A percentile compares a stretch with the other conserved stretches of the same genome.
Conservation (phyloP, 495 filamentous ascomycete species). For the Penicillium simplicissimum region DNA sequence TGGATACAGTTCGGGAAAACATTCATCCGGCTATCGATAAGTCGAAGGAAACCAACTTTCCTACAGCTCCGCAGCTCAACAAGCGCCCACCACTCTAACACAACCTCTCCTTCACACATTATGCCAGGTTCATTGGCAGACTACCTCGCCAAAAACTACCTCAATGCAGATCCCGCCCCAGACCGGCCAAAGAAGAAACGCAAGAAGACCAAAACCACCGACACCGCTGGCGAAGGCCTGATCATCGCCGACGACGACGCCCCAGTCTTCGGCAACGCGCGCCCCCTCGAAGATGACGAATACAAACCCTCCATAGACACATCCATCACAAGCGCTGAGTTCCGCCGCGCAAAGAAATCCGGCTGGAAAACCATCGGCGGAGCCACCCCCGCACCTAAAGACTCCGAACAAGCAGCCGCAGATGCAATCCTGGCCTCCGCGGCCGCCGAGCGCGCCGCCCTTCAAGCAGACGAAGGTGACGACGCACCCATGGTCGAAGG, state of each 20-base stretch:
- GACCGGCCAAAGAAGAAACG: conserved; percentile 71
- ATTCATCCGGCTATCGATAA: conserved; percentile 32
- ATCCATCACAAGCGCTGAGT: conserved; percentile 59
- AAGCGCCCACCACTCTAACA: not conserved
- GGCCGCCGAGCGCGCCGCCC: conserved; percentile 58
- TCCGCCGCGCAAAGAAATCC: conserved; percentile 74
- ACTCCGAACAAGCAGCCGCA: conserved; percentile 63
- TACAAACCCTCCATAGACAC: conserved; percentile 49
- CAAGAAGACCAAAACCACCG: conserved; percentile 77
- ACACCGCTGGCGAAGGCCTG: conserved; percentile 59
- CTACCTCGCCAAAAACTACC: conserved; percentile 95
- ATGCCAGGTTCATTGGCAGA: conserved; percentile 62
- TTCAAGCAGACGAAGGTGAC: conserved; percentile 45
- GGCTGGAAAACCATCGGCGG: conserved; percentile 72
- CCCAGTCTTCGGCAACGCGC: conserved; percentile 60
- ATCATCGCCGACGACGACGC: conserved; percentile 92
- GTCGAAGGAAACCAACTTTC: conserved; percentile 12
- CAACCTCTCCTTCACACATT: not conserved
- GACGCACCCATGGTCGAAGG: conserved; percentile 43
- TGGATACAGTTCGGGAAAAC: conserved; percentile 24
- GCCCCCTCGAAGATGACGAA: conserved; percentile 45
- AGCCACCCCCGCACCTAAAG: conserved; percentile 36
- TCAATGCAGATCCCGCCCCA: conserved; percentile 66
- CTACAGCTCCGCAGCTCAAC: not conserved
- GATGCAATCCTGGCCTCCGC: conserved; percentile 82